phyloP scores from a whole-genome alignment of 306 rosid genomes.

The Alnus glutinosa region DNA sequence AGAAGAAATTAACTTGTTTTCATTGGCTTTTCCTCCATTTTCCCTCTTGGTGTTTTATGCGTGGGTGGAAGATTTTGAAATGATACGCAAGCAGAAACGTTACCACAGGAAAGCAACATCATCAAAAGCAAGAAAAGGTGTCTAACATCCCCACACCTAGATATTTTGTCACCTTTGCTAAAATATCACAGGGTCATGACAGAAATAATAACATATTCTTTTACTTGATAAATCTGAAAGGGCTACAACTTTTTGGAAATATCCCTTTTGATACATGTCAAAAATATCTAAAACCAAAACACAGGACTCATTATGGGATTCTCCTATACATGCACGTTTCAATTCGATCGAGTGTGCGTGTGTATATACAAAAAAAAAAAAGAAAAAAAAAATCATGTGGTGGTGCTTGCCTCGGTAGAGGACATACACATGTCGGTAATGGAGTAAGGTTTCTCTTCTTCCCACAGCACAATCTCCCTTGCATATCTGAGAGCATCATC shows the following conservation, averaged over 20 bases:
- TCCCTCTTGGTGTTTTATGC: neutral
- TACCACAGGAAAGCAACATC: neutral
- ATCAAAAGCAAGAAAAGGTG: neutral
- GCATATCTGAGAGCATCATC: conserved; percentile 72
- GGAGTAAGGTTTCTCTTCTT: conserved; percentile 41
- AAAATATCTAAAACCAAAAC: conserved; percentile 8
- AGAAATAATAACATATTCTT: conserved; percentile 3
- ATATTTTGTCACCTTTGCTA: conserved; percentile 13
- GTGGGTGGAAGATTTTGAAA: neutral
- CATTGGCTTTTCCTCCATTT: neutral
- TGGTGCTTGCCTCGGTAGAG: conserved; percentile 48
- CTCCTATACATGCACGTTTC: neutral
- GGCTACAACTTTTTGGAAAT: neutral
- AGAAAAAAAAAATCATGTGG: conserved; percentile 12
- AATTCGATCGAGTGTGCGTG: neutral
- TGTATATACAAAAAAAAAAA: conserved; percentile 17
- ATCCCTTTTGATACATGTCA: conserved; percentile 2
- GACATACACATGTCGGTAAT: conserved; percentile 44
- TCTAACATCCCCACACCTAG: conserved; percentile 2
- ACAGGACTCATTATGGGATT: neutral
- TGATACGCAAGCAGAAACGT: neutral
- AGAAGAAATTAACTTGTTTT: no score
- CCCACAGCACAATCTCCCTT: conserved; percentile 57
- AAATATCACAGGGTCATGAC: conserved; percentile 18
- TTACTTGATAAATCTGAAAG: neutral